Evolutionary conservation across 768 basidiomycete genomes (phyloP).

Genomic region (Pleurotus platypus): DNA sequence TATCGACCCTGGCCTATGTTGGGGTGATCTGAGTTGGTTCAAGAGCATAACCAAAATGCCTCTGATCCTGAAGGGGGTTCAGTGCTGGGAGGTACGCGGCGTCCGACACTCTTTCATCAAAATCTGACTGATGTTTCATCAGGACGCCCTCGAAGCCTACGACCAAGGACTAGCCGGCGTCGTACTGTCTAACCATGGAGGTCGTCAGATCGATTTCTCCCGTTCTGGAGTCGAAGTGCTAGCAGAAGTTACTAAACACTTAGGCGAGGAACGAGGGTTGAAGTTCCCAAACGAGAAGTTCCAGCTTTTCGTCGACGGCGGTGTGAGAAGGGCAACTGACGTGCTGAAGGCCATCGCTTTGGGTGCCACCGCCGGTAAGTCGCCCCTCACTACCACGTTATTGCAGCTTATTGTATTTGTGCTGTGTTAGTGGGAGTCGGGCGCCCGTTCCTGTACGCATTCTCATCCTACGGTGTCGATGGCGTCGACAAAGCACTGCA

Average conservation of each 20-base stretch:
- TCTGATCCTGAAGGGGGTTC: constrained; percentile 85
- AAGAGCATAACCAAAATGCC: constrained; percentile 84
- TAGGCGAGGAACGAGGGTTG: constrained; percentile 53
- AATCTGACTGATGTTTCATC: background rate
- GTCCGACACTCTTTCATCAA: background rate
- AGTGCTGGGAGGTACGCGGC: constrained; percentile 67
- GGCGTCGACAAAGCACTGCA: constrained; percentile 83
- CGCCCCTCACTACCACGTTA: background rate
- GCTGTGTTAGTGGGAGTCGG: constrained; percentile 65
- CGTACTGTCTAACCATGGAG: constrained; percentile 87
- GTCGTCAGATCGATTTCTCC: constrained; percentile 74
- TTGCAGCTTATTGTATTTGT: background rate
- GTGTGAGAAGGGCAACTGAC: constrained; percentile 87
- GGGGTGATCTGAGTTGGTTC: constrained; percentile 85
- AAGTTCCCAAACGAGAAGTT: constrained; percentile 77
- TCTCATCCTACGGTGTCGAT: constrained; percentile 83
- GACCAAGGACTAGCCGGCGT: constrained; percentile 71
- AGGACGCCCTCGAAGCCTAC: constrained; percentile 84
- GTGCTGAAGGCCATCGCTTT: constrained; percentile 85
- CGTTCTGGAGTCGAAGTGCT: constrained; percentile 90
- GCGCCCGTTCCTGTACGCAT: constrained; percentile 85
- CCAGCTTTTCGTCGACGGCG: constrained; percentile 91
- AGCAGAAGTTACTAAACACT: constrained; percentile 74
- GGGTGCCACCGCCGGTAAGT: constrained; percentile 79
- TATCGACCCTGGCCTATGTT: constrained; percentile 87